Conservation (phyloP, 2,329 filamentous ascomycete species). For the Septoria petroselini region DNA sequence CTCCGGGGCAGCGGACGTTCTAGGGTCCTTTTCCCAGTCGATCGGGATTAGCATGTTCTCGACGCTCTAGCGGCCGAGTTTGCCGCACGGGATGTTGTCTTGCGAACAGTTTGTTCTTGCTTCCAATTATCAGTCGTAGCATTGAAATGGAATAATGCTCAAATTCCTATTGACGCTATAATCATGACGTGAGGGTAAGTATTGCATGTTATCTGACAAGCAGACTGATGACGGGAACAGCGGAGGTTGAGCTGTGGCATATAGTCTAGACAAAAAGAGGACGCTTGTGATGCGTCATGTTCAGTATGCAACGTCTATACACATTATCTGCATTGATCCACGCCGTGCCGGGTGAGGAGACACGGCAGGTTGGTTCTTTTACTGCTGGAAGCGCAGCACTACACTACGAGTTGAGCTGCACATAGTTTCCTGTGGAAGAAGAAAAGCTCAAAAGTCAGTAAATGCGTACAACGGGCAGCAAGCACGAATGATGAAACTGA, state of each 20-base stretch:
- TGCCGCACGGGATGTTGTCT: slow-evolving; percentile 1
- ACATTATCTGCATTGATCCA: too few species aligned
- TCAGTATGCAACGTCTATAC: too few species aligned
- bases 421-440: slow-evolving; percentile 45
- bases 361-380: too few species aligned
- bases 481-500: slow-evolving; percentile 51
- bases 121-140: slow-evolving; percentile 1
- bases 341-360: too few species aligned
- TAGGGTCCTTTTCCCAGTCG: not conserved
- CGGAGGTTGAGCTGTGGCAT: too few species aligned
- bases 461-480: not conserved
- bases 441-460: slow-evolving; percentile 5
- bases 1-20: not conserved
- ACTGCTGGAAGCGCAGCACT: too few species aligned
- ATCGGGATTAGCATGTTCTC: slow-evolving; percentile 1
- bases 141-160: slow-evolving; percentile 3
- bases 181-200: too few species aligned
- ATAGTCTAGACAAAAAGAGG: too few species aligned
- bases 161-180: too few species aligned
- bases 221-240: too few species aligned
- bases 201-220: too few species aligned
- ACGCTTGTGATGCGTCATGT: too few species aligned
- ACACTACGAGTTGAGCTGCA: slow-evolving; percentile 41
- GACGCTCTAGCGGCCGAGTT: not conserved
- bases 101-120: slow-evolving; percentile 4